Conservation (phyloP, 805 yeast species). For the Saturnispora galanensis region DNA sequence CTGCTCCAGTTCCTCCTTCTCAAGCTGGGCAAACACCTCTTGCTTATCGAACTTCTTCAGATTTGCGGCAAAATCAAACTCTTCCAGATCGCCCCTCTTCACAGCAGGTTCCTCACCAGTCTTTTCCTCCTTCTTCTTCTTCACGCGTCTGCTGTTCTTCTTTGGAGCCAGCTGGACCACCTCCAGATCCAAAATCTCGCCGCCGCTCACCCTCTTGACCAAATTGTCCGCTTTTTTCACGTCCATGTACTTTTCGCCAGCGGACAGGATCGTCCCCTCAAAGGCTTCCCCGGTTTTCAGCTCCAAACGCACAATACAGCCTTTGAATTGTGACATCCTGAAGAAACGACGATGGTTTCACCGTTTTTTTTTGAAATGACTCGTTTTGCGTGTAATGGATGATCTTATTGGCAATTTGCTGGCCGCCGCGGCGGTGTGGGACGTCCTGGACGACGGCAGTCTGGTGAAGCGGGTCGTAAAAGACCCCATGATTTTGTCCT, state of each 20-base stretch:
- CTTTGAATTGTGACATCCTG: slow-evolving; percentile 32
- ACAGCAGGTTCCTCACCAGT: slow-evolving; percentile 16
- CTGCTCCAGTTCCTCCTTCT: slow-evolving; percentile 48
- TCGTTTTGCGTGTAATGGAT: background rate
- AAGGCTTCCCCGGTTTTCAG: slow-evolving; percentile 28
- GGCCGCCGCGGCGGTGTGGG: background rate
- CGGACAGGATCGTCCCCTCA: slow-evolving; percentile 20
- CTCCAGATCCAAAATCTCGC: slow-evolving; percentile 41
- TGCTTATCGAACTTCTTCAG: slow-evolving; percentile 74
- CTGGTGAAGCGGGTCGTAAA: slow-evolving; percentile 10
- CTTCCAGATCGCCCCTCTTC: slow-evolving; percentile 38
- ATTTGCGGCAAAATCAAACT: slow-evolving; percentile 80
- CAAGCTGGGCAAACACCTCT: slow-evolving; percentile 69
- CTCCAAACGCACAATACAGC: slow-evolving; percentile 36
- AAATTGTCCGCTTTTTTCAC: slow-evolving; percentile 14
- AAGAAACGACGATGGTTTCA: background rate
- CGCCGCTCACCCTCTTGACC: slow-evolving; percentile 21
- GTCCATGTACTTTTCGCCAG: slow-evolving; percentile 17
- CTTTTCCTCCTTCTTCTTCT: background rate
- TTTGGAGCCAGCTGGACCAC: slow-evolving; percentile 44
- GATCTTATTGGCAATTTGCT: background rate
- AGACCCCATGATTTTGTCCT: slow-evolving; percentile 28
- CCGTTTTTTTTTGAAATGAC: background rate
- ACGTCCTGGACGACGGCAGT: background rate
- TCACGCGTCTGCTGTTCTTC: slow-evolving; percentile 10